Conservation (phyloP, 495 filamentous ascomycete genomes). For the Penicillium paradoxum region DNA sequence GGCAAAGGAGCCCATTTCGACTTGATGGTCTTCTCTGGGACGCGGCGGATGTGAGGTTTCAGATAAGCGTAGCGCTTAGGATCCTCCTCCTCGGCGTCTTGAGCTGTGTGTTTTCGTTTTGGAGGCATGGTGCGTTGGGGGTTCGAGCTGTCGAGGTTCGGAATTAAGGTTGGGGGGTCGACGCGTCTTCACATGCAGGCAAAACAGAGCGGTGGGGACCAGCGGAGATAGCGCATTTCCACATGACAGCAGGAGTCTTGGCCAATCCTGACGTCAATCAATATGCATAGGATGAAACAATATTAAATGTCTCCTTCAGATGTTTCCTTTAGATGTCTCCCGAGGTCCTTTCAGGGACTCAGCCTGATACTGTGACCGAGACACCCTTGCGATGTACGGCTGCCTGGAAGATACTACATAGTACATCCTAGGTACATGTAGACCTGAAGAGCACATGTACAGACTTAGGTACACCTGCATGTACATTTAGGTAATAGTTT, state of each 20-base stretch:
- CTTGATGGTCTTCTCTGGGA: constrained; percentile 53
- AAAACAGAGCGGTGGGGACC: constrained; percentile 8
- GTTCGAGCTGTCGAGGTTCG: background rate
- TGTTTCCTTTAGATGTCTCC: too few relatives aligned
- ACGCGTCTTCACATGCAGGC: constrained; percentile 7
- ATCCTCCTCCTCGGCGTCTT: constrained; percentile 21
- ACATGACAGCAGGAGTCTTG: background rate
- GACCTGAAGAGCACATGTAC: too few relatives aligned
- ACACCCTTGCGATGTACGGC: too few relatives aligned
- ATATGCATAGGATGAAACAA: background rate
- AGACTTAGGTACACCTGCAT: too few relatives aligned
- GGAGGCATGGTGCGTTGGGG: constrained; percentile 24
- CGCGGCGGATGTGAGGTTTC: constrained; percentile 45
- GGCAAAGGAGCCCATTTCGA: constrained; percentile 56
- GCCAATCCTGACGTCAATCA: background rate
- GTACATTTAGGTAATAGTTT: too few relatives aligned
- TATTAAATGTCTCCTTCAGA: background rate
- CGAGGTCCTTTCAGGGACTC: too few relatives aligned
- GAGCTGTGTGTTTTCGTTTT: constrained; percentile 33
- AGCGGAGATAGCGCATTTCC: background rate
- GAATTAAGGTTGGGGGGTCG: background rate
- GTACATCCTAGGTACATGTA: too few relatives aligned
- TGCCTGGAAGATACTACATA: too few relatives aligned
- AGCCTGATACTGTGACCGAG: too few relatives aligned
- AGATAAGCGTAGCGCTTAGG: constrained; percentile 41